phyloP scores from a whole-genome alignment of 2,329 filamentous ascomycete species.

The Microsporum ferrugineum region DNA sequence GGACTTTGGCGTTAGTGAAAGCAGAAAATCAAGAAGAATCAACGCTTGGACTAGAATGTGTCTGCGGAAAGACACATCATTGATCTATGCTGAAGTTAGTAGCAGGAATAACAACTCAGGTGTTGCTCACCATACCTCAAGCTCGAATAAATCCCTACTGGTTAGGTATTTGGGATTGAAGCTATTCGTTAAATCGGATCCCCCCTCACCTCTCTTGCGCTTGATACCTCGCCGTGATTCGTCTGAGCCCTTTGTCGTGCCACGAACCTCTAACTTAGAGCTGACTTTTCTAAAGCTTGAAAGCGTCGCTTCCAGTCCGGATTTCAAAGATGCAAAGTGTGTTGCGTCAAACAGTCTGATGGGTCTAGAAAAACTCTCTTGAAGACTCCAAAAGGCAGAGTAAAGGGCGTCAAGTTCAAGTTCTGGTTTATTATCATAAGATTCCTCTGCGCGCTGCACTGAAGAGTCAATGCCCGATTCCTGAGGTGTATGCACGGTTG shows the following conservation, averaged over 20 bases:
- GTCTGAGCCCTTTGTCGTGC: constrained; percentile 45
- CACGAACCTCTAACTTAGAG: constrained; percentile 57
- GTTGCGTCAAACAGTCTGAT: constrained; percentile 63
- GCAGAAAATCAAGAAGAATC: constrained; percentile 86
- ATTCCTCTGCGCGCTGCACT: constrained; percentile 10
- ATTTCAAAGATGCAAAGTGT: constrained; percentile 56
- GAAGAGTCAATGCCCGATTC: constrained; percentile 5
- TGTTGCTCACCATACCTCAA: constrained; percentile 54
- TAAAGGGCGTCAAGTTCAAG: constrained; percentile 66
- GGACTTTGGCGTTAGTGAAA: constrained; percentile 73
- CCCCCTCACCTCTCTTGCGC: constrained; percentile 55
- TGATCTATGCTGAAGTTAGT: constrained; percentile 47
- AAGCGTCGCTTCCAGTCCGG: constrained; percentile 51
- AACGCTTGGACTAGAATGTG: constrained; percentile 92
- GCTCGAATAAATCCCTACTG: constrained; percentile 88
- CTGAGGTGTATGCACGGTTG: neutral
- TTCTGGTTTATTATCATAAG: constrained; percentile 28
- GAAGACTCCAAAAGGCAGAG: constrained; percentile 85
- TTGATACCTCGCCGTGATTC: constrained; percentile 57
- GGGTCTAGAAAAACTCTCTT: constrained; percentile 84
- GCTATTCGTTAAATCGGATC: constrained; percentile 53
- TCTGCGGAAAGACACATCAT: constrained; percentile 84
- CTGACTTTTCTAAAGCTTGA: constrained; percentile 63
- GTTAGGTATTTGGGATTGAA: constrained; percentile 99
- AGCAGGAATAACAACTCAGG: neutral